Conservation (phyloP, 768 basidiomycete species). For the Tulasnella calospora region DNA sequence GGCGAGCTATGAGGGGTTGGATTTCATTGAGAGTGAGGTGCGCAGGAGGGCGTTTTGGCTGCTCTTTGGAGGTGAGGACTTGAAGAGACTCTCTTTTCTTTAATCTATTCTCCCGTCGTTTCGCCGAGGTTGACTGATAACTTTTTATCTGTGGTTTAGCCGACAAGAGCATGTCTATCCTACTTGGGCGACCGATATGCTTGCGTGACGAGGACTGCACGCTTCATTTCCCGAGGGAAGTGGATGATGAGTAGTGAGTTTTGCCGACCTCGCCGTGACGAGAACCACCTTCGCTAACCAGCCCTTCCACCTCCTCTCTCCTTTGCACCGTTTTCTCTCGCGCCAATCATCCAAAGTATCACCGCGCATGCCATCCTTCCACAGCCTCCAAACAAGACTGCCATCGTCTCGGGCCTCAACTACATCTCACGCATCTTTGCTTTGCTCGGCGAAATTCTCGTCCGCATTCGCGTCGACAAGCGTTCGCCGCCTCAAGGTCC, state of each 20-base stretch:
- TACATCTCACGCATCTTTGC: slow-evolving; percentile 83
- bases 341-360: slow-evolving; percentile 47
- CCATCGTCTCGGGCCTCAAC: slow-evolving; percentile 80
- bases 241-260: slow-evolving; percentile 85
- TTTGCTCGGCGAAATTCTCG: slow-evolving; percentile 77
- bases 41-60: slow-evolving; percentile 86
- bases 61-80: slow-evolving; percentile 65
- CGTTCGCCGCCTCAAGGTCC: slow-evolving; percentile 80
- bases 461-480: slow-evolving; percentile 81
- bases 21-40: slow-evolving; percentile 84
- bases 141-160: slow-evolving; percentile 42
- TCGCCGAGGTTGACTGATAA: slow-evolving; percentile 5
- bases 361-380: slow-evolving; percentile 77
- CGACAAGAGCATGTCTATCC: slow-evolving; percentile 84
- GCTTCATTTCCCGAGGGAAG: slow-evolving; percentile 78
- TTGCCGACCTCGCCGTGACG: slow-evolving; percentile 25
- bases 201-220: slow-evolving; percentile 88
- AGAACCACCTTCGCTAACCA: slow-evolving; percentile 28
- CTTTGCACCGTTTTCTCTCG: slow-evolving; percentile 1
- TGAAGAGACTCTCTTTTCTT: slow-evolving; percentile 32
- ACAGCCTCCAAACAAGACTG: slow-evolving; percentile 82
- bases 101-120: slow-evolving; percentile 21
- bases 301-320: not conserved
- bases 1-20: slow-evolving; percentile 70
- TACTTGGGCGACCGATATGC: slow-evolving; percentile 78